phyloP scores from a whole-genome alignment of 2,329 filamentous ascomycete species.

The Chalaropsis ovoidea region DNA sequence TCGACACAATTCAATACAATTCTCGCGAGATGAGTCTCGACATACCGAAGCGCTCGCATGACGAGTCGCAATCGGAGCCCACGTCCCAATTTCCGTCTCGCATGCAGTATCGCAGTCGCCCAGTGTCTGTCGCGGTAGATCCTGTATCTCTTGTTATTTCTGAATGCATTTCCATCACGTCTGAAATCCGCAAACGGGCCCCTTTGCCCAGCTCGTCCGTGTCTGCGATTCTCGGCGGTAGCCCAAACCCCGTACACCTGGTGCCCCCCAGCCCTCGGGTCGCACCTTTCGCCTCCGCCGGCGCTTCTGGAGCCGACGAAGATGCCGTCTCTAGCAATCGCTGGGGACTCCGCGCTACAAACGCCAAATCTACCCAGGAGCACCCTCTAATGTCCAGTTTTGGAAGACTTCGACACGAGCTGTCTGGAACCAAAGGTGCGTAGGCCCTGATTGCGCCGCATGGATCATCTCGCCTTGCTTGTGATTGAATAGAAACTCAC shows the following conservation, averaged over 20 bases:
- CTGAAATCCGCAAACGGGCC: conserved; percentile 94
- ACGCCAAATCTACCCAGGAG: conserved; percentile 93
- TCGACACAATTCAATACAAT: conserved; percentile 2
- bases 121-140: conserved; percentile 73
- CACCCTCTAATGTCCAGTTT: conserved; percentile 95
- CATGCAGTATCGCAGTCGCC: conserved; percentile 51
- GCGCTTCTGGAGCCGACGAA: conserved; percentile 33
- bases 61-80: conserved; percentile 22
- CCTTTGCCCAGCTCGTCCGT: conserved; percentile 94
- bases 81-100: conserved; percentile 32
- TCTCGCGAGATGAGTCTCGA: conserved; percentile 18
- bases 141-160: conserved; percentile 89
- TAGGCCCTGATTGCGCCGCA: background rate
- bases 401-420: conserved; percentile 74
- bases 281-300: conserved; percentile 13
- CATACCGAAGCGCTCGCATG: conserved; percentile 11
- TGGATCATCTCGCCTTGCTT: background rate
- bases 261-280: conserved; percentile 37
- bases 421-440: conserved; percentile 72
- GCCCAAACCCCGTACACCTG: conserved; percentile 48
- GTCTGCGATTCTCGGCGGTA: conserved; percentile 82
- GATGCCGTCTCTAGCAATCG: conserved; percentile 57
- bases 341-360: conserved; percentile 91
- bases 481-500: background rate
- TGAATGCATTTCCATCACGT: conserved; percentile 97